These are phyloP conservation scores for Rheum nobile DNA, from an alignment of 148 eudicot genomes.

Conservation along the genomic window DNA sequence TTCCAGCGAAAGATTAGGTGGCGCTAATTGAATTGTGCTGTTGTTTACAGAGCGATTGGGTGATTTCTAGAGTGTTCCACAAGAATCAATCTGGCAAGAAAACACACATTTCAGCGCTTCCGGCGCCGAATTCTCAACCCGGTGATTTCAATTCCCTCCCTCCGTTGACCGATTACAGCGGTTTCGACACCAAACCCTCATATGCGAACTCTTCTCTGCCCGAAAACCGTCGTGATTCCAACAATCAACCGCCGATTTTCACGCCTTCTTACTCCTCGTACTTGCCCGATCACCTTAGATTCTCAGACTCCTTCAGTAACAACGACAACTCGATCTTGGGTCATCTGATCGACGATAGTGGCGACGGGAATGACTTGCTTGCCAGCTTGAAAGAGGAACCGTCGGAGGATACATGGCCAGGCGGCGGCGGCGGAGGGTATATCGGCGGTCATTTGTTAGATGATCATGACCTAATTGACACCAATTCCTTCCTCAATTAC, in stretches of 20 bases:
- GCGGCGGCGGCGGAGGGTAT: neutral
- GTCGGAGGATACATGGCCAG: neutral
- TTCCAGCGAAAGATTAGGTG: no score
- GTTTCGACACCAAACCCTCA: neutral
- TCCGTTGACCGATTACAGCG: neutral
- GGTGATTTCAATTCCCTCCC: neutral
- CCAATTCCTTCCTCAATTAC: neutral
- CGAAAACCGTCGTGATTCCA: neutral
- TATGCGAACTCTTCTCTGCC: neutral
- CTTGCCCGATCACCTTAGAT: neutral
- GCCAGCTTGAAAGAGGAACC: neutral
- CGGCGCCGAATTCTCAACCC: neutral
- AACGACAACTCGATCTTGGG: neutral
- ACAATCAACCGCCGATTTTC: neutral
- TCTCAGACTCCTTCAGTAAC: neutral
- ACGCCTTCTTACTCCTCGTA: neutral
- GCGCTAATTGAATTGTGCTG: neutral
- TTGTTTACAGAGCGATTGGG: neutral
- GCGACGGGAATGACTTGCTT: neutral
- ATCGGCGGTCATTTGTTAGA: neutral
- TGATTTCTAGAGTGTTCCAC: slow-evolving; percentile 6
- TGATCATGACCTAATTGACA: neutral
- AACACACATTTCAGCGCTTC: slow-evolving; percentile 1
- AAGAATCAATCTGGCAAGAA: neutral
- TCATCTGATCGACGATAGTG: neutral